Percentiles rank a stretch among this genome's conserved stretches.
Conservation (phyloP, 768 basidiomycete species). For the Leccinellum albellum region DNA sequence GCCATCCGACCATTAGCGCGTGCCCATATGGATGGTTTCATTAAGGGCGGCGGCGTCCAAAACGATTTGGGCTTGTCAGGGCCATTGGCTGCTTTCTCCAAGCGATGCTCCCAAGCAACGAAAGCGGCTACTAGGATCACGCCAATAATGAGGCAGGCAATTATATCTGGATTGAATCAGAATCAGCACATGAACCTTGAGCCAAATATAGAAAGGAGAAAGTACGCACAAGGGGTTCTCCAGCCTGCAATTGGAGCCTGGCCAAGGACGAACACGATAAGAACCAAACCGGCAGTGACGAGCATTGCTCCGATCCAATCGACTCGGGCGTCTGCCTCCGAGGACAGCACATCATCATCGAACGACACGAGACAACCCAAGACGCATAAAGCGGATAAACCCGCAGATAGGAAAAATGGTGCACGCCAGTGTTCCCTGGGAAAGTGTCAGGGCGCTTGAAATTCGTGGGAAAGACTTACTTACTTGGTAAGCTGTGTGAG, state of each 20-base stretch:
- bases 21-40: constrained; percentile 60
- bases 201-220: not conserved
- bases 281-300: constrained; percentile 59
- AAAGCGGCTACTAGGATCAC: constrained; percentile 54
- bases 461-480: constrained; percentile 3
- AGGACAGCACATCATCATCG: constrained; percentile 47
- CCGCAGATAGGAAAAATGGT: constrained; percentile 57
- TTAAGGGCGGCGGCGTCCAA: constrained; percentile 55
- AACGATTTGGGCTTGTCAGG: constrained; percentile 21
- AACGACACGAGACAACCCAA: constrained; percentile 57
- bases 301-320: constrained; percentile 78
- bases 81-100: constrained; percentile 38
- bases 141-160: constrained; percentile 62
- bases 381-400: constrained; percentile 49
- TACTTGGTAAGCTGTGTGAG: constrained; percentile 52
- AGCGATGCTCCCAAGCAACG: constrained; percentile 59
- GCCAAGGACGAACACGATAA: constrained; percentile 71
- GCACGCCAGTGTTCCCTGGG: constrained; percentile 59
- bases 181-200: constrained; percentile 18
- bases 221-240: constrained; percentile 49
- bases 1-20: constrained; percentile 61
- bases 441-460: not conserved
- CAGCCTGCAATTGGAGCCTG: constrained; percentile 66
- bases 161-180: constrained; percentile 50
- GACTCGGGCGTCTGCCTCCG: constrained; percentile 44